Evolutionary conservation across 2,329 filamentous ascomycete genomes (phyloP).

Genomic region (Orbilia javanica): DNA sequence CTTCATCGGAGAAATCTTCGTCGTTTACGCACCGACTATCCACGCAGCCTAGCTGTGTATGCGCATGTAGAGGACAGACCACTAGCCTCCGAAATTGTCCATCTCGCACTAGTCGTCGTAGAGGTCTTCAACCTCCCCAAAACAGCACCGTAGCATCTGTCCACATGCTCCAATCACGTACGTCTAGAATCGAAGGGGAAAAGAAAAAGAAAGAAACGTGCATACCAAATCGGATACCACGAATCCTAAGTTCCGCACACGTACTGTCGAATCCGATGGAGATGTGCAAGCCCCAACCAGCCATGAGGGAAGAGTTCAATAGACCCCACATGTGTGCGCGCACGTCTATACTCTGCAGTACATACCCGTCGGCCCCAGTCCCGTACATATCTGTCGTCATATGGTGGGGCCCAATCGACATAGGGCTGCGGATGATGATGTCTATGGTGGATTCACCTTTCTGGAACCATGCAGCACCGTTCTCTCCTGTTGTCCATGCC

Average conservation of each 20-base stretch:
- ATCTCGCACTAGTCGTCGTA: conserved; percentile 4
- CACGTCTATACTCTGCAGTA: conserved; percentile 1
- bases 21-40: conserved; percentile 26
- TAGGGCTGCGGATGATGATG: neutral
- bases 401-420: conserved; percentile 15
- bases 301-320: no score
- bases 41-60: conserved; percentile 45
- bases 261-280: neutral
- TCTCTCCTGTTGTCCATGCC: neutral
- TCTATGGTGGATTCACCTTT: neutral
- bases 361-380: conserved; percentile 21
- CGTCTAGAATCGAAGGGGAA: neutral
- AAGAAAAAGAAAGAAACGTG: no score
- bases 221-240: neutral
- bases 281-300: neutral
- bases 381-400: conserved; percentile 46
- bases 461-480: conserved; percentile 14
- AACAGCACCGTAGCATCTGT: conserved; percentile 3
- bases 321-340: neutral
- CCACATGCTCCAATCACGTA: no score
- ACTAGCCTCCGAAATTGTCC: conserved; percentile 2
- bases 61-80: no score
- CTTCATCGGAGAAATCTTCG: conserved; percentile 8
- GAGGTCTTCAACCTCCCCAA: conserved; percentile 15
- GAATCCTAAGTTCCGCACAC: no score